Conservation (phyloP, 2,329 filamentous ascomycete species). For the Exserohilum turcica region DNA sequence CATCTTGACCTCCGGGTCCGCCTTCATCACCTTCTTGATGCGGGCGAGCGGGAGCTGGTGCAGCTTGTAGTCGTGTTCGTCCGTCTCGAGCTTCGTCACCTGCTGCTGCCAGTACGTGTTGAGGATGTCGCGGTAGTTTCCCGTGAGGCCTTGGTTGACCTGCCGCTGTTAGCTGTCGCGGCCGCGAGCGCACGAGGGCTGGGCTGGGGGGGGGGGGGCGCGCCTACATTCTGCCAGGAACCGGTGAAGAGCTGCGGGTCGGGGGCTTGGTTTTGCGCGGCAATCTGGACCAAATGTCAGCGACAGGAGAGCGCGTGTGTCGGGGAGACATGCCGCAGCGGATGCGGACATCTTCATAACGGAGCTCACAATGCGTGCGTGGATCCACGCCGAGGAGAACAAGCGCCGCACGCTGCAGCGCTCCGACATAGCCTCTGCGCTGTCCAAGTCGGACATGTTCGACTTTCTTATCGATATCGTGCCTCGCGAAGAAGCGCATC, state of each 20-base stretch:
- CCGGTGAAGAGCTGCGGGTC: conserved; percentile 88
- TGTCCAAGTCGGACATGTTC: conserved; percentile 99
- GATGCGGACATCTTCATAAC: conserved; percentile 99
- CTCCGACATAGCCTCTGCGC: conserved; percentile 92
- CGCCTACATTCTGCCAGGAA: conserved; percentile 85
- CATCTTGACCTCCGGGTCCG: conserved; percentile 99
- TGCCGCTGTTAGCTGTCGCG: conserved; percentile 49
- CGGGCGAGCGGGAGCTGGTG: conserved; percentile 96
- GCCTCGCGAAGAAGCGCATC: conserved; percentile 87
- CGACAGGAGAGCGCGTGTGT: conserved; percentile 22
- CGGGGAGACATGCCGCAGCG: conserved; percentile 70
- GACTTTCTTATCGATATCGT: conserved; percentile 99
- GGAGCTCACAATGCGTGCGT: conserved; percentile 97
- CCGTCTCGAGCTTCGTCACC: conserved; percentile 91
- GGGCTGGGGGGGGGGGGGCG: background rate
- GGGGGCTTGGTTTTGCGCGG: conserved; percentile 85
- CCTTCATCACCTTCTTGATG: conserved; percentile 99
- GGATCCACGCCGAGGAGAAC: conserved; percentile 99
- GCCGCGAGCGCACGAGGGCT: background rate
- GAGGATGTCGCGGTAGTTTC: conserved; percentile 93
- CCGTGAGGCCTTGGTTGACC: conserved; percentile 94
- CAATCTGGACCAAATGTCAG: conserved; percentile 66
- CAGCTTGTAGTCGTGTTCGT: conserved; percentile 97
- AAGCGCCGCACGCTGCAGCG: conserved; percentile 94
- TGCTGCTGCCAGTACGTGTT: conserved; percentile 99